Percentiles rank a stretch among this genome's conserved stretches.
These are phyloP conservation scores for Marasmius tenuissimus DNA, from an alignment of 1,284 basidiomycete species.

Conservation along the genomic window DNA sequence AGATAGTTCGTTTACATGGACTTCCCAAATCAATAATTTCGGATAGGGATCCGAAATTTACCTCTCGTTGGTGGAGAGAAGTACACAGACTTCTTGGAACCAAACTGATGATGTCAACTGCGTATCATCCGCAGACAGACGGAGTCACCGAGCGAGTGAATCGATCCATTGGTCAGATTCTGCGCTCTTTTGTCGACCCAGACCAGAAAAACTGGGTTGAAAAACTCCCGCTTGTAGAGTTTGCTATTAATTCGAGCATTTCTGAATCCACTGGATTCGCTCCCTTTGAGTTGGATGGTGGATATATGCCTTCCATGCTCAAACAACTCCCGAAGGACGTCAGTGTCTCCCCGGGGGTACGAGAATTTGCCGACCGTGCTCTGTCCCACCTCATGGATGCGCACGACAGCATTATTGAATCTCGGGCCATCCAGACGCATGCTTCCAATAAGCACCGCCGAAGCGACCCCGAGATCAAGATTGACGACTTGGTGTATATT, in stretches of 20 bases:
- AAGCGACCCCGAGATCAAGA: slow-evolving; percentile 3
- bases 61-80: slow-evolving; percentile 31
- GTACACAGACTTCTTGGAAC: slow-evolving; percentile 31
- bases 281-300: slow-evolving; percentile 26
- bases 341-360: not conserved
- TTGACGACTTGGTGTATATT: not conserved
- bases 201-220: slow-evolving; percentile 24
- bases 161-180: slow-evolving; percentile 27
- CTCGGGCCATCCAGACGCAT: slow-evolving; percentile 13
- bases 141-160: slow-evolving; percentile 31
- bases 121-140: slow-evolving; percentile 45
- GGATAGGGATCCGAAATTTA: slow-evolving; percentile 34
- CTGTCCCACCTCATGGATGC: slow-evolving; percentile 9
- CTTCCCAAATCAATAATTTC: slow-evolving; percentile 31
- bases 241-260: slow-evolving; percentile 12
- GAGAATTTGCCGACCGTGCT: not conserved
- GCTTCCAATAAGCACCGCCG: slow-evolving; percentile 13
- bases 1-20: slow-evolving; percentile 35
- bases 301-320: slow-evolving; percentile 12
- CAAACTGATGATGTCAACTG: slow-evolving; percentile 38
- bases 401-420: slow-evolving; percentile 18
- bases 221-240: slow-evolving; percentile 20
- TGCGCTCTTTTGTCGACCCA: slow-evolving; percentile 17
- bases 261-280: slow-evolving; percentile 18
- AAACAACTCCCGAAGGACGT: not conserved